Percentiles rank a stretch among this genome's conserved stretches.
Conservation (phyloP, 495 filamentous ascomycete genomes). For the Penicillium mononematosum region DNA sequence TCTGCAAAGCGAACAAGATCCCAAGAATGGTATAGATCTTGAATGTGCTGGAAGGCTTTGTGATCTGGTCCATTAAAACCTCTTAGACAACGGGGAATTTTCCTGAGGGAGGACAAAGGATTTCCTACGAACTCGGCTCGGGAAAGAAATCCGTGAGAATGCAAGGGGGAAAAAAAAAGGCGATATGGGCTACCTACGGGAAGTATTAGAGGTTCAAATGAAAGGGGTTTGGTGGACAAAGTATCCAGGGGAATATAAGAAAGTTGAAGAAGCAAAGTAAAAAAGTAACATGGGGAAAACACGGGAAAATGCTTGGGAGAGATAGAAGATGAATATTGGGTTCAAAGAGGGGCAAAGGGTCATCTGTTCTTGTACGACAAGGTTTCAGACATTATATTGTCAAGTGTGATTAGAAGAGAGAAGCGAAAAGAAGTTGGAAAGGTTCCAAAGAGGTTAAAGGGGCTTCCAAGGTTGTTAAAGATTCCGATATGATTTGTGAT, state of each 20-base stretch:
- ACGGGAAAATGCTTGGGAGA: slow-evolving; percentile 1
- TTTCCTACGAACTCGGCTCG: background rate
- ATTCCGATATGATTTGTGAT: slow-evolving; percentile 21
- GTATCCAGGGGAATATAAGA: background rate
- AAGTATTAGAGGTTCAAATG: background rate
- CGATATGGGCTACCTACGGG: background rate
- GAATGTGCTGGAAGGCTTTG: background rate
- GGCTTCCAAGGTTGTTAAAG: slow-evolving; percentile 4
- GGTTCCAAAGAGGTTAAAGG: slow-evolving; percentile 15
- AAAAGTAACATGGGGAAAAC: slow-evolving; percentile 6
- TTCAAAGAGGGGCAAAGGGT: slow-evolving; percentile 7
- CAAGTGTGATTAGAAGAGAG: background rate
- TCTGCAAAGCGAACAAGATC: background rate
- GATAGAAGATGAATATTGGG: background rate
- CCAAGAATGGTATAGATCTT: background rate
- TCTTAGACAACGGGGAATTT: too few relatives aligned
- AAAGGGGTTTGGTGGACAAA: background rate
- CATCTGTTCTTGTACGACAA: slow-evolving; percentile 2
- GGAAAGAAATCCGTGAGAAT: slow-evolving; percentile 1
- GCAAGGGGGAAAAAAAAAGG: background rate
- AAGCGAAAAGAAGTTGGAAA: background rate
- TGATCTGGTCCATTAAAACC: background rate
- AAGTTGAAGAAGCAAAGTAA: slow-evolving; percentile 6
- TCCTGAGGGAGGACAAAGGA: background rate
- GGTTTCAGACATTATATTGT: background rate